Conservation (phyloP, 768 basidiomycete genomes). For the Clavulina sp. region DNA sequence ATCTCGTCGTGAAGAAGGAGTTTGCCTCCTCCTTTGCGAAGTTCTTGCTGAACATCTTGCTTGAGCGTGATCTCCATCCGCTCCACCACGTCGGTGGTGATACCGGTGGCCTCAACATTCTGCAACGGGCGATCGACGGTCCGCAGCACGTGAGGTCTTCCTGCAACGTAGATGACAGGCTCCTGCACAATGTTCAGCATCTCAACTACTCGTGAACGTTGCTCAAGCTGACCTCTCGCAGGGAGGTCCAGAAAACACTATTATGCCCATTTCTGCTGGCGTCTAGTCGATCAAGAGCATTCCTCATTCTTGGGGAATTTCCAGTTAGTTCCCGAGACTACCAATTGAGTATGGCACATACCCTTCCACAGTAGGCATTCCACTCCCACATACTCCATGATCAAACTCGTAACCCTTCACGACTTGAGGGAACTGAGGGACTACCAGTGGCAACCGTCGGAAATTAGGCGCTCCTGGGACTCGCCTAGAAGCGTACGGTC, state of each 20-base stretch:
- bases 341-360: slow-evolving; percentile 18
- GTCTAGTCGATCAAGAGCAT: slow-evolving; percentile 59
- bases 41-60: slow-evolving; percentile 68
- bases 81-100: slow-evolving; percentile 80
- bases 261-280: slow-evolving; percentile 65
- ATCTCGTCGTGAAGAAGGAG: slow-evolving; percentile 91
- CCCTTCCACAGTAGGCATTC: slow-evolving; percentile 93
- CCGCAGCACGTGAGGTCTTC: slow-evolving; percentile 78
- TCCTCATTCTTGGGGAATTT: slow-evolving; percentile 37
- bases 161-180: slow-evolving; percentile 80
- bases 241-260: slow-evolving; percentile 80
- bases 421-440: not conserved
- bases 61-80: slow-evolving; percentile 80
- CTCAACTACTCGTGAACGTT: not conserved
- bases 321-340: not conserved
- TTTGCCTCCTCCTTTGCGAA: slow-evolving; percentile 45
- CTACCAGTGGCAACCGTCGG: slow-evolving; percentile 51
- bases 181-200: slow-evolving; percentile 32
- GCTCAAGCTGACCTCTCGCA: slow-evolving; percentile 58
- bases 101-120: slow-evolving; percentile 95
- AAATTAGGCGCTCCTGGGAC: slow-evolving; percentile 94
- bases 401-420: slow-evolving; percentile 4
- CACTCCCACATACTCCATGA: slow-evolving; percentile 30
- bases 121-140: slow-evolving; percentile 74
- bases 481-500: slow-evolving; percentile 24